Evolutionary conservation across 2,329 filamentous ascomycete genomes (phyloP).

Genomic region (Periconia sp.): DNA sequence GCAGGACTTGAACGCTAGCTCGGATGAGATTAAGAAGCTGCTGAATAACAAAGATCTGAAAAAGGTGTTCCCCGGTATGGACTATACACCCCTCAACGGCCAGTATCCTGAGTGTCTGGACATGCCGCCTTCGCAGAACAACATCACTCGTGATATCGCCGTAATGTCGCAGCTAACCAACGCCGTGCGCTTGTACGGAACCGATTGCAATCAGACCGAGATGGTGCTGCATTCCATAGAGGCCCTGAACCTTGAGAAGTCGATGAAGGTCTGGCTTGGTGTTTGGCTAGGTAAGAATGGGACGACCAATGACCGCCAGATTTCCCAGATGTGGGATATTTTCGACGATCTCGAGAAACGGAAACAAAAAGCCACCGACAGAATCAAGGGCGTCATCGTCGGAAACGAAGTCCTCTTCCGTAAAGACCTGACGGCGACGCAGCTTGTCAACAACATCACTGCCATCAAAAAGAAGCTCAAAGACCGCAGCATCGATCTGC

Average conservation of each 20-base stretch:
- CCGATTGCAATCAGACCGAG: conserved; percentile 96
- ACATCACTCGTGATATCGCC: conserved; percentile 88
- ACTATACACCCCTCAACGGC: conserved; percentile 90
- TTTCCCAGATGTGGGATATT: conserved; percentile 83
- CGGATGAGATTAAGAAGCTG: conserved; percentile 77
- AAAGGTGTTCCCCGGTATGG: conserved; percentile 93
- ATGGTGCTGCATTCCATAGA: conserved; percentile 88
- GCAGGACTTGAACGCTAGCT: conserved; percentile 76
- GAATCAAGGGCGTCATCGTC: conserved; percentile 67
- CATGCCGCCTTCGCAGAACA: conserved; percentile 87
- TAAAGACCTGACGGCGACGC: conserved; percentile 68
- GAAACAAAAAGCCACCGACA: conserved; percentile 51
- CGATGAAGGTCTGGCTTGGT: conserved; percentile 90
- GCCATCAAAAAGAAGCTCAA: conserved; percentile 71
- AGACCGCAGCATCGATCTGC: conserved; percentile 68
- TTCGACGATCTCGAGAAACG: conserved; percentile 59
- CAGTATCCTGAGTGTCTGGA: conserved; percentile 85
- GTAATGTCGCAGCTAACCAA: conserved; percentile 90
- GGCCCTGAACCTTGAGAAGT: conserved; percentile 71
- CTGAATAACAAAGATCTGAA: conserved; percentile 83
- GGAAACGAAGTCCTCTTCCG: conserved; percentile 69
- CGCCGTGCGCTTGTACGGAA: conserved; percentile 86
- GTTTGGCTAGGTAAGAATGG: conserved; percentile 88
- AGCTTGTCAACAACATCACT: conserved; percentile 68
- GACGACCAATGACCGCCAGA: conserved; percentile 83